These are phyloP conservation scores for Globisporangium emineosum DNA, from an alignment of 352 stramenopile species.

Conservation along the genomic window DNA sequence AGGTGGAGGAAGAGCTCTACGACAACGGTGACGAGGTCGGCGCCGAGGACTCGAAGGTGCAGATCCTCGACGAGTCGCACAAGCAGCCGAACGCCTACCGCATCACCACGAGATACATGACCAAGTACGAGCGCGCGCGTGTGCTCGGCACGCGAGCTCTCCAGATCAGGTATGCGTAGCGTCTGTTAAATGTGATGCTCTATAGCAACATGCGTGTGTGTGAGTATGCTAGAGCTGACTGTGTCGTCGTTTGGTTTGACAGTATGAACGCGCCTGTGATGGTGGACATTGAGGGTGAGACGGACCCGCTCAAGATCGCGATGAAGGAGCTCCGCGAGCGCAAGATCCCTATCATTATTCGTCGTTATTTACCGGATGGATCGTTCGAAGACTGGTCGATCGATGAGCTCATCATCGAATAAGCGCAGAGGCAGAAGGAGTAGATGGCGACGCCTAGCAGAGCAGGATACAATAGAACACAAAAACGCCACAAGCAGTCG, in stretches of 20 bases:
- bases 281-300: conserved; percentile 97
- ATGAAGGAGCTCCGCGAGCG: conserved; percentile 98
- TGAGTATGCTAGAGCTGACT: conserved; percentile 3
- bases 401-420: conserved; percentile 99
- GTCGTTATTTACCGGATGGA: conserved; percentile 97
- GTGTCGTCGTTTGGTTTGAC: not conserved
- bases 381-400: conserved; percentile 99
- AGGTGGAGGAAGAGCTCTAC: conserved; percentile 71
- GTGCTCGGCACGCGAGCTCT: conserved; percentile 97
- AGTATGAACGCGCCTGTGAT: conserved; percentile 96
- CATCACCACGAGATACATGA: conserved; percentile 99
- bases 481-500: not conserved
- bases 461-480: conserved; percentile 11
- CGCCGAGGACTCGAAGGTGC: conserved; percentile 60
- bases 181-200: not conserved
- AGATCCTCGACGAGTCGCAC: conserved; percentile 83
- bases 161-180: conserved; percentile 91
- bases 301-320: conserved; percentile 99
- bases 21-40: conserved; percentile 54
- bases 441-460: not conserved
- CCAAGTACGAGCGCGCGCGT: conserved; percentile 98
- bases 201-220: not conserved
- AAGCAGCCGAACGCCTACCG: conserved; percentile 85
- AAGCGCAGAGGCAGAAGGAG: conserved; percentile 21
- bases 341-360: conserved; percentile 99